Evolutionary conservation across 2,329 filamentous ascomycete species (phyloP).

Genomic region (Zymoseptoria passerinii): DNA sequence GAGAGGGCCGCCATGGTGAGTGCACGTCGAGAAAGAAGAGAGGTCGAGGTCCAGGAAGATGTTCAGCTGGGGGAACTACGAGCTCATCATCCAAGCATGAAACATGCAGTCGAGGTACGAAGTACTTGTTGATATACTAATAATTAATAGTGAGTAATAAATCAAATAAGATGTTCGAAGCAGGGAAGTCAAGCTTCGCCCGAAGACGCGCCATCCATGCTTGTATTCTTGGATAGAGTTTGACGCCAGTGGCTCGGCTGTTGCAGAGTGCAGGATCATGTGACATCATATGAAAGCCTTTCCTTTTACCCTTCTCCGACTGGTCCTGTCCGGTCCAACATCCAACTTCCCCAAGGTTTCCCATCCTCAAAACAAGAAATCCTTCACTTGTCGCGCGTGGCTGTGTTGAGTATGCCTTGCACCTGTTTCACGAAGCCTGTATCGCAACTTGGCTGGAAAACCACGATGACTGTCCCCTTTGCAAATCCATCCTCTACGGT

Average conservation of each 20-base stretch:
- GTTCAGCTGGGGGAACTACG: not conserved
- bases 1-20: slow-evolving; percentile 8
- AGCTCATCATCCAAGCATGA: not conserved
- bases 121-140: no score
- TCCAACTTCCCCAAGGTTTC: no score
- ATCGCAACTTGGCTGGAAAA: not conserved
- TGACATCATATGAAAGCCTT: not conserved
- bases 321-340: no score
- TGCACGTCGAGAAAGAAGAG: not conserved
- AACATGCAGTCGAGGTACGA: not conserved
- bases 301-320: not conserved
- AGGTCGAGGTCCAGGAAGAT: not conserved
- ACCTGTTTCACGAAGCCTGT: not conserved
- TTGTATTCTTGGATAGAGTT: not conserved
- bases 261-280: not conserved
- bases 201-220: no score
- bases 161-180: no score
- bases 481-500: not conserved
- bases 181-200: not conserved
- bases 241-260: not conserved
- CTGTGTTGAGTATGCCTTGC: not conserved
- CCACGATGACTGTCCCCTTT: not conserved
- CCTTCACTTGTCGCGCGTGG: not conserved
- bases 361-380: not conserved
- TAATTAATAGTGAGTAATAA: no score